Base-by-base conservation (phyloP, 2,329 filamentous ascomycete genomes). In the Chalaropsis thielavioides region DNA sequence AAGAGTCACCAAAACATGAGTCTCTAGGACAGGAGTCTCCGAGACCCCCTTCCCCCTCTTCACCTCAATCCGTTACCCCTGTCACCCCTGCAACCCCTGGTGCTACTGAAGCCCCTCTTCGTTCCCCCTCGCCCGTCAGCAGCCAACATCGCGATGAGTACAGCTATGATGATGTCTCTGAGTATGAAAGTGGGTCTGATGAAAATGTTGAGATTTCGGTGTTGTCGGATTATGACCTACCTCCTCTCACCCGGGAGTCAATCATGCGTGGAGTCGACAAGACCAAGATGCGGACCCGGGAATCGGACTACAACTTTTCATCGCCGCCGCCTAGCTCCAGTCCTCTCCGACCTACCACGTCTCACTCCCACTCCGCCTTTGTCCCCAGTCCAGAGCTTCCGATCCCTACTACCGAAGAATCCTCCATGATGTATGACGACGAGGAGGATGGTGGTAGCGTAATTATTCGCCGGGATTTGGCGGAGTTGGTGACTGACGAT, bases 201-300 rank as follows among this genome's bases (percentile, higher is more conserved):
- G 65, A 67, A 43, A 67, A 67, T 40, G 83, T 82, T 58, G 84
- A 88, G 64, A 73, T 86, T 69, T 81, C 81, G 63, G 76, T 80
- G 11, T 74, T 86, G 65, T 79, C 81, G 67, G 82, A 86, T 66
- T 87, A 87, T 70, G 80, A 87, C 69, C 76, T 87, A 15, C 89
- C 85, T 19, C 81, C 88, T 11, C 95, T 97, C 72, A 96, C 92
- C 8, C 84, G 92, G 44, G 94, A 97, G 73, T 96, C 92, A 0
- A 97, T 97, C 70, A 79, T 97, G 70, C 86, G 89, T 63, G 90
- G 92, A 68, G 87, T 96, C 64, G 90, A 94, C 72, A 89, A 81
- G 59, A 81, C 79, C 70, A 75, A 79, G 67, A 70, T 75, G 60
- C 78, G 81, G 56, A 82, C 85, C 22, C 76, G 78, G 66, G 80